A percentile compares a stretch with the other conserved stretches of the same genome.
Conservation (phyloP, 2,329 filamentous ascomycete species). For the Stemphylium beticola region DNA sequence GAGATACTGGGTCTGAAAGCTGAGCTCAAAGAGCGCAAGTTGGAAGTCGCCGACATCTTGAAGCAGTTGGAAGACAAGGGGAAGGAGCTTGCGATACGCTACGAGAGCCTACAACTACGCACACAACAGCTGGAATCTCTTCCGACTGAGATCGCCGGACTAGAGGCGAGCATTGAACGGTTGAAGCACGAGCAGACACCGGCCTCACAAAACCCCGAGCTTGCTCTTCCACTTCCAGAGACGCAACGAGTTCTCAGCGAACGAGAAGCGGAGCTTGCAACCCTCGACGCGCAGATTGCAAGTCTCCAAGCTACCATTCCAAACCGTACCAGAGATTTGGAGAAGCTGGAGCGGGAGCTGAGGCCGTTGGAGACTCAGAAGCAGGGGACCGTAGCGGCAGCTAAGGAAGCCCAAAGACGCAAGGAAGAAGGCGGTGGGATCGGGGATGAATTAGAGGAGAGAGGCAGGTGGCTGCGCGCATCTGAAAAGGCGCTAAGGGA, state of each 20-base stretch:
- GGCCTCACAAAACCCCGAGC: constrained; percentile 47
- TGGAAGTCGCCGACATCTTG: constrained; percentile 76
- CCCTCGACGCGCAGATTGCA: constrained; percentile 52
- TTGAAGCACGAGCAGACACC: constrained; percentile 51
- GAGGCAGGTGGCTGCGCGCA: constrained; percentile 75
- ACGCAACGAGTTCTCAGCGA: constrained; percentile 50
- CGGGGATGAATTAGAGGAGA: constrained; percentile 76
- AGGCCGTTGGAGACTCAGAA: constrained; percentile 71
- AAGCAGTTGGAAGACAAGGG: constrained; percentile 71
- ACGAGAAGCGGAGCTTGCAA: constrained; percentile 50
- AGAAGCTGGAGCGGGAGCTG: constrained; percentile 71
- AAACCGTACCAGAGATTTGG: constrained; percentile 70
- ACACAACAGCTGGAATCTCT: constrained; percentile 58
- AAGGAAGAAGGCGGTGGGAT: constrained; percentile 70
- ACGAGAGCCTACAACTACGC: constrained; percentile 61
- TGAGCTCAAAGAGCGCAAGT: constrained; percentile 78
- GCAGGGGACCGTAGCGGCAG: constrained; percentile 68
- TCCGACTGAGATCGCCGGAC: constrained; percentile 58
- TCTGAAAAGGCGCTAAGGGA: constrained; percentile 68
- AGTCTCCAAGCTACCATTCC: constrained; percentile 66
- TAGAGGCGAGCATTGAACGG: constrained; percentile 58
- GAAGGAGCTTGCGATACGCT: constrained; percentile 63
- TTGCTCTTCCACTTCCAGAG: constrained; percentile 53
- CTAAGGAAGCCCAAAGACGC: constrained; percentile 72
- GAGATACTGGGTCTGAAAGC: constrained; percentile 74